A percentile compares a stretch with the other conserved stretches of the same genome.
These are phyloP conservation scores for Acer campestre DNA, from an alignment of 345 rosid species.

Conservation along the genomic window DNA sequence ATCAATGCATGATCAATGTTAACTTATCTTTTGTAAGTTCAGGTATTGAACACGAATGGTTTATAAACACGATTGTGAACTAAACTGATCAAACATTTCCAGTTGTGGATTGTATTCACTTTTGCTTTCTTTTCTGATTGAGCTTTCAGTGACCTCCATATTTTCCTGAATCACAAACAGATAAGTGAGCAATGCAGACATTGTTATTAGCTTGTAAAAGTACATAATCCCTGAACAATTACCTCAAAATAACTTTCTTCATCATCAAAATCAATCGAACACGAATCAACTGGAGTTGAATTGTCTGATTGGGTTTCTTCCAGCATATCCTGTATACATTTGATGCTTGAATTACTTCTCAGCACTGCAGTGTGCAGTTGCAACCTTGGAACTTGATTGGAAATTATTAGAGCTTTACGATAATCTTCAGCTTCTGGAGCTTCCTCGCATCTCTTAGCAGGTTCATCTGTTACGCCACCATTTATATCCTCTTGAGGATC, in stretches of 20 bases:
- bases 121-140: conserved; percentile 9
- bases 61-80: conserved; percentile 7
- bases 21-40: neutral
- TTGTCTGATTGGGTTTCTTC: conserved; percentile 61
- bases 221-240: conserved; percentile 14
- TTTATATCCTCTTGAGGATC: conserved; percentile 32
- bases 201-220: no score
- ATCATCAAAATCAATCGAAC: conserved; percentile 16
- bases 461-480: conserved; percentile 15
- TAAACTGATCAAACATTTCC: conserved; percentile 34
- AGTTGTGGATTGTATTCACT: conserved; percentile 19
- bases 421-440: conserved; percentile 21
- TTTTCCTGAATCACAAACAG: conserved; percentile 39
- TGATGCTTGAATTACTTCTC: conserved; percentile 36
- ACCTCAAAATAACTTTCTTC: conserved; percentile 48
- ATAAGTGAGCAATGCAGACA: conserved; percentile 4
- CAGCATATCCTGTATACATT: conserved; percentile 57
- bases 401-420: conserved; percentile 16
- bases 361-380: conserved; percentile 21
- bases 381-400: conserved; percentile 30
- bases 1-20: neutral
- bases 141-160: conserved; percentile 16
- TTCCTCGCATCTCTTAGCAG: conserved; percentile 6
- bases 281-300: conserved; percentile 29
- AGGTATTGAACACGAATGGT: conserved; percentile 9